phyloP scores from a whole-genome alignment of 495 filamentous ascomycete species.

The Penicillium chermesinum region DNA sequence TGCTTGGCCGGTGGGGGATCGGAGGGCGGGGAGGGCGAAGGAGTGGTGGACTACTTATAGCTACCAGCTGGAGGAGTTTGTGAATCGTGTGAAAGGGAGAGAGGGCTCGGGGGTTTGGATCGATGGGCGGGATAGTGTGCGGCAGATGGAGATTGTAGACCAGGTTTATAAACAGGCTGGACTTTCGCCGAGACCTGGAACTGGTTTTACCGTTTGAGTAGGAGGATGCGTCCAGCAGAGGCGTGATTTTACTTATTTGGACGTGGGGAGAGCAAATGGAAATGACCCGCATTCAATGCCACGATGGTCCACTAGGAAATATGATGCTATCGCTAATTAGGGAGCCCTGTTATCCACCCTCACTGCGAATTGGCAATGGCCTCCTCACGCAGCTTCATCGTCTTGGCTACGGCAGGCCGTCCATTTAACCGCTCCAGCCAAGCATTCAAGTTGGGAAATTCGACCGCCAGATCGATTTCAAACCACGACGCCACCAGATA shows the following conservation, averaged over 20 bases:
- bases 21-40: background rate
- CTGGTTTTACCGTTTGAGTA: too few species aligned
- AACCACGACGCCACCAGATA: slow-evolving; percentile 1
- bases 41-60: slow-evolving; percentile 48
- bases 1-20: slow-evolving; percentile 38
- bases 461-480: background rate
- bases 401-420: background rate
- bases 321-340: too few species aligned
- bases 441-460: background rate
- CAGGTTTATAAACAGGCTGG: slow-evolving; percentile 46
- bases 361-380: background rate
- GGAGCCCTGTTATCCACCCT: too few species aligned
- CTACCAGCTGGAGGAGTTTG: slow-evolving; percentile 53
- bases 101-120: slow-evolving; percentile 44
- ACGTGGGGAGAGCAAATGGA: too few species aligned
- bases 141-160: slow-evolving; percentile 51
- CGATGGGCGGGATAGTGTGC: slow-evolving; percentile 44
- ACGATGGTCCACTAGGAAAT: too few species aligned
- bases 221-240: too few species aligned
- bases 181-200: too few species aligned
- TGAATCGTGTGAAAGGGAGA: slow-evolving; percentile 45
- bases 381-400: background rate
- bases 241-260: too few species aligned
- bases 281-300: too few species aligned
- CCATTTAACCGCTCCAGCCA: background rate